Base-by-base conservation (phyloP, 208 protist species). In the Sergeia podlipaevii region DNA sequence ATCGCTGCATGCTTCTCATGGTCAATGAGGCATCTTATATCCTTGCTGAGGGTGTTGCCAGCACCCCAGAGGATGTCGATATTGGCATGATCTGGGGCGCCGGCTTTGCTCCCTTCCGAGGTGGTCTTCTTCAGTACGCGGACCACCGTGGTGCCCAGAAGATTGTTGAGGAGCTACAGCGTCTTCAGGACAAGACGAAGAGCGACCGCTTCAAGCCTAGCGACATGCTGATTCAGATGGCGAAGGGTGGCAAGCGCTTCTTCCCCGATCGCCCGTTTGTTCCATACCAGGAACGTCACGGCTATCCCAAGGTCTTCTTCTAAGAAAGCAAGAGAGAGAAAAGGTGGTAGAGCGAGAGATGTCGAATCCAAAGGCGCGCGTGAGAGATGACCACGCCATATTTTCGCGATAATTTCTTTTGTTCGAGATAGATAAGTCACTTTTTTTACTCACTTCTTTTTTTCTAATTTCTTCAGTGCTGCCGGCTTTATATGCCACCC, bases 61-160 rank as follows among this genome's bases (percentile, higher is more conserved):
- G 59, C 30, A 71, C 65, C 3, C 68, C 88, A 3, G 76, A 88
- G 57, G 85, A 91, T 49, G 78, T 91, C 23, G 88, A 95, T 60
- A 80, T 88, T 24, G 88, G 82, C 11, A 89, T 92, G 84, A 75
- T 95, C 46, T 95, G 80, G 60, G 88, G 88, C 42, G 84, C 80
- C 21, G 88, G 88, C 34, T 95, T 95, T 62, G 68, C 88, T 4
- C 70, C 88, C 26, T 92, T 86, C 65, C 71, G 84, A 13, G 88
- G 88, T n/a, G 88, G 88, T 6, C 66, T 92, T 4, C 48, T 89
- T 28, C 70, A 80, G 65, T 81, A 91, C 71, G 82, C 82, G 34
- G 88, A 93, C 36, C 73, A 88, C 59, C 72, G 71, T 17, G 84
- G 85, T 20, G 53, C 76, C 29, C 34, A 60, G 33, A 59, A 58